These are phyloP conservation scores for Erodium moschatum DNA, from an alignment of 441 rosid species.

Conservation along the genomic window DNA sequence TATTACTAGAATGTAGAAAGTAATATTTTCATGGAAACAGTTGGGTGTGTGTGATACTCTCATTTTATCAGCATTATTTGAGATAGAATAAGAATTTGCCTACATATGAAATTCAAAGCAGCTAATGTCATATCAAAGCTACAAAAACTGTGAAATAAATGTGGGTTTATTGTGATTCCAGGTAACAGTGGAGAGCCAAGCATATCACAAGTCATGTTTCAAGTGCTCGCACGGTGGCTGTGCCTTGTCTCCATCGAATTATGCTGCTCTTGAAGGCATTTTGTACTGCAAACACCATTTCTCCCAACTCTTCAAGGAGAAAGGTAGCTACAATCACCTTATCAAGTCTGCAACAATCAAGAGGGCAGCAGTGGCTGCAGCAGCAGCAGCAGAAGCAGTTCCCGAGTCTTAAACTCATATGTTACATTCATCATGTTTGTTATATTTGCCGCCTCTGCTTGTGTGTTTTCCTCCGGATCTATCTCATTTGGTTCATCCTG, in stretches of 20 bases:
- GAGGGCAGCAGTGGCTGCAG: slow-evolving; percentile 45
- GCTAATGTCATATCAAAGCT: background rate
- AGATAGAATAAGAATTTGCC: background rate
- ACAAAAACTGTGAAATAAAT: background rate
- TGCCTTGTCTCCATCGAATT: slow-evolving; percentile 72
- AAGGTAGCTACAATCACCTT: slow-evolving; percentile 84
- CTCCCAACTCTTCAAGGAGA: slow-evolving; percentile 41
- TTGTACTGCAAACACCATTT: slow-evolving; percentile 81
- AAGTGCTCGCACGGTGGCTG: slow-evolving; percentile 96
- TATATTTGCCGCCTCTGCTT: slow-evolving; percentile 12
- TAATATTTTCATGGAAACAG: background rate
- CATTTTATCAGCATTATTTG: background rate
- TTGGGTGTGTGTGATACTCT: background rate
- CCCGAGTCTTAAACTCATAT: slow-evolving; percentile 43
- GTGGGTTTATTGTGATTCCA: slow-evolving; percentile 13
- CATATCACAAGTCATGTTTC: slow-evolving; percentile 93
- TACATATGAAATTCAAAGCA: background rate
- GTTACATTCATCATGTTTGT: too few species aligned
- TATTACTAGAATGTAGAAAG: background rate
- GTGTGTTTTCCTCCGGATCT: slow-evolving; percentile 25
- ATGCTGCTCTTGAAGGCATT: slow-evolving; percentile 90
- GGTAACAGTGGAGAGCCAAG: slow-evolving; percentile 86
- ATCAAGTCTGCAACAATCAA: slow-evolving; percentile 74
- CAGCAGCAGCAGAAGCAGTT: slow-evolving; percentile 21
- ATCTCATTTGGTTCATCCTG: slow-evolving; percentile 6